These are phyloP conservation scores for Neurospora discreta DNA, from an alignment of 495 filamentous ascomycete genomes.

Conservation along the genomic window DNA sequence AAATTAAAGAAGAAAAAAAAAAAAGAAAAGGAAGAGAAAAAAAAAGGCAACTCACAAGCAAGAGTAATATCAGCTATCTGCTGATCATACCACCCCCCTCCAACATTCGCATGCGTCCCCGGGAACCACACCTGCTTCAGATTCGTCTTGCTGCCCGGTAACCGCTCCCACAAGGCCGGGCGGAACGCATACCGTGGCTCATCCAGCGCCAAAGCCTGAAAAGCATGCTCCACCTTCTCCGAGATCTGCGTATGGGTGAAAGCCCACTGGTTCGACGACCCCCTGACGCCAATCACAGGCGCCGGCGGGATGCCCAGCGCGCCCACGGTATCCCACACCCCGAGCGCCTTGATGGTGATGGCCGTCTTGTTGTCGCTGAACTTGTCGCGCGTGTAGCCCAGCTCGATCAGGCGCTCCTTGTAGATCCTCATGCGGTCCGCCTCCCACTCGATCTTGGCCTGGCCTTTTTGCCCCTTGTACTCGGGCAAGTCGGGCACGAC, in stretches of 20 bases:
- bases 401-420: constrained; percentile 15
- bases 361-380: constrained; percentile 14
- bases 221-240: constrained; percentile 51
- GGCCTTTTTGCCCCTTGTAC: constrained; percentile 14
- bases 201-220: constrained; percentile 62
- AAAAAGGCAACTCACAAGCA: constrained; percentile 16
- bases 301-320: constrained; percentile 24
- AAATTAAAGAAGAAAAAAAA: not conserved
- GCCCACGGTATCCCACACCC: constrained; percentile 31
- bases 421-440: constrained; percentile 13
- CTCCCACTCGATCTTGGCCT: constrained; percentile 21
- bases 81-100: constrained; percentile 35
- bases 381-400: constrained; percentile 17
- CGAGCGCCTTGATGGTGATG: constrained; percentile 27
- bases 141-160: constrained; percentile 19
- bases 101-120: constrained; percentile 53
- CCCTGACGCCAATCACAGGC: constrained; percentile 22
- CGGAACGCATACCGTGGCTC: constrained; percentile 53
- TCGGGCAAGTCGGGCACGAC: constrained; percentile 6
- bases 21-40: not conserved
- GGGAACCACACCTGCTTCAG: constrained; percentile 65
- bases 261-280: constrained; percentile 22
- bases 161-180: constrained; percentile 48
- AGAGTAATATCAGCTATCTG: constrained; percentile 22
- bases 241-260: constrained; percentile 50